Conservation (phyloP, 768 basidiomycete species). For the Chalciporus pseudorubinellus region DNA sequence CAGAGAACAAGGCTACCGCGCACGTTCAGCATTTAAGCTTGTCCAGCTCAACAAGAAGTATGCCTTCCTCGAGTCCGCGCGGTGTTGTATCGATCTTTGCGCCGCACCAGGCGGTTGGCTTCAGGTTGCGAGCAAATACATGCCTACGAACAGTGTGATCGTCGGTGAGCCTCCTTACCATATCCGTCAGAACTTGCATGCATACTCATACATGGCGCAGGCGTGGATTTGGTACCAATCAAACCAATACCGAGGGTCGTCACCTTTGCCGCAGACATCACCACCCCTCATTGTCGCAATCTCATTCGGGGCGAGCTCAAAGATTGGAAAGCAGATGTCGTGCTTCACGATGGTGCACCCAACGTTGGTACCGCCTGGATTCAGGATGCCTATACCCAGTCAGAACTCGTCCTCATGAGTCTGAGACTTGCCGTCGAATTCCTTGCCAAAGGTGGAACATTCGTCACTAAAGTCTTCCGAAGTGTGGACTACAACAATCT, state of each 20-base stretch:
- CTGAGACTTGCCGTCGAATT: constrained; percentile 96
- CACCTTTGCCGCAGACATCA: constrained; percentile 94
- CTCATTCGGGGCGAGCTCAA: constrained; percentile 85
- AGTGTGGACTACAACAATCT: constrained; percentile 98
- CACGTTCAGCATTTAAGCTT: constrained; percentile 98
- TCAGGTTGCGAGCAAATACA: constrained; percentile 96
- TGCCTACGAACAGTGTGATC: constrained; percentile 90
- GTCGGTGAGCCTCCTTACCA: constrained; percentile 56
- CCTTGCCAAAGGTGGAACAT: constrained; percentile 87
- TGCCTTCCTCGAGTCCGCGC: constrained; percentile 80
- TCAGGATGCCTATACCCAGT: constrained; percentile 96
- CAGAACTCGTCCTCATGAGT: constrained; percentile 93
- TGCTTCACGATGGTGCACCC: constrained; percentile 97
- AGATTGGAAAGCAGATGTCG: constrained; percentile 98
- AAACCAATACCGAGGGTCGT: constrained; percentile 91
- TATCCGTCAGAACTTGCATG: constrained; percentile 3
- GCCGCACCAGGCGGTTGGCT: constrained; percentile 99
- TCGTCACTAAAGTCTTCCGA: constrained; percentile 98
- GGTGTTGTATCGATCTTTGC: constrained; percentile 96
- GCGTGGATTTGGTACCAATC: constrained; percentile 94
- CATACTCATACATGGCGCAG: constrained; percentile 37
- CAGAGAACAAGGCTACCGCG: constrained; percentile 98
- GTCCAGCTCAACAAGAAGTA: constrained; percentile 99
- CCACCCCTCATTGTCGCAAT: constrained; percentile 85
- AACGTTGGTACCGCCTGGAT: constrained; percentile 99